Percentiles rank a stretch among this genome's conserved stretches.
These are phyloP conservation scores for Priceomyces medius DNA, from an alignment of 805 yeast genomes.

Conservation along the genomic window DNA sequence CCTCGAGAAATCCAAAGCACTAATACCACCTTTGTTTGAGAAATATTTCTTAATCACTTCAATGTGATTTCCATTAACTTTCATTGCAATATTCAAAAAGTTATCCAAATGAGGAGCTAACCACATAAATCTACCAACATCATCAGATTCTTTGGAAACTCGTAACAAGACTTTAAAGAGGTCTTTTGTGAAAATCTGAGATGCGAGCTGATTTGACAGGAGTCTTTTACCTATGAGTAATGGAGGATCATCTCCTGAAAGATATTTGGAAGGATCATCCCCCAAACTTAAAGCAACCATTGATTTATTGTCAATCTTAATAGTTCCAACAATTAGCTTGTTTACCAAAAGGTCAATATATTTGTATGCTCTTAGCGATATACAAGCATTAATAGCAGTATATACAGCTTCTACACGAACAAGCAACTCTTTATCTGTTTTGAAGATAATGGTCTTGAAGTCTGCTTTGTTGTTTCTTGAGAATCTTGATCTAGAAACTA, in stretches of 20 bases:
- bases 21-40: neutral
- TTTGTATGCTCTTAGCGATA: conserved; percentile 22
- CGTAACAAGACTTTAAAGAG: conserved; percentile 22
- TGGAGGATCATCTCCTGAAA: conserved; percentile 4
- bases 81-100: conserved; percentile 11
- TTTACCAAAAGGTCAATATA: conserved; percentile 33
- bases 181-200: conserved; percentile 19
- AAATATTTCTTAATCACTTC: conserved; percentile 1
- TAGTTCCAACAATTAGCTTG: conserved; percentile 28
- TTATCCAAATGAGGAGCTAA: conserved; percentile 32
- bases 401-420: conserved; percentile 22
- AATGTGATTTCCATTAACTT: conserved; percentile 5
- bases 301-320: conserved; percentile 10
- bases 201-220: conserved; percentile 13
- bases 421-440: conserved; percentile 13
- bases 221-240: conserved; percentile 13
- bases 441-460: conserved; percentile 9
- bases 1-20: neutral
- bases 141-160: conserved; percentile 25
- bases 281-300: conserved; percentile 12
- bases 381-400: conserved; percentile 28
- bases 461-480: conserved; percentile 6
- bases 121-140: conserved; percentile 36
- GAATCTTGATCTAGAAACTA: conserved; percentile 29
- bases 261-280: conserved; percentile 3